phyloP scores from a whole-genome alignment of 208 protist species.

The Wallacemonas sp. region DNA sequence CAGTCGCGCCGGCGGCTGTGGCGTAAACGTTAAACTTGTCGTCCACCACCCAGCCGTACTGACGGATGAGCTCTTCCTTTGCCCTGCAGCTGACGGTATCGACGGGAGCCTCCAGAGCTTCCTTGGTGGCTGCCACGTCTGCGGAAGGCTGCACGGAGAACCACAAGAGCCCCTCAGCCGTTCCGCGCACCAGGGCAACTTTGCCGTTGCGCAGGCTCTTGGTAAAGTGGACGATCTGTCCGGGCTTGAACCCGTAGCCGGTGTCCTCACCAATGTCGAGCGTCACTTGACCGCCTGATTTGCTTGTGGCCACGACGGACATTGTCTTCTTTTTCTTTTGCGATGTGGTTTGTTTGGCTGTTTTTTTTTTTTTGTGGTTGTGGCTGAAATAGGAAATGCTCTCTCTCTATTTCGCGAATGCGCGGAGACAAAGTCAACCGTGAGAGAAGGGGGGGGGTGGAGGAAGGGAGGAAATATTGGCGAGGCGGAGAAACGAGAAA shows the following conservation, averaged over 20 bases:
- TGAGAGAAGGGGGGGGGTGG: too few species aligned
- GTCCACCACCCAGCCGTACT: slow-evolving; percentile 86
- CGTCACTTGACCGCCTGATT: slow-evolving; percentile 52
- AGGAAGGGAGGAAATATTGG: too few species aligned
- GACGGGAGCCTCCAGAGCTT: slow-evolving; percentile 64
- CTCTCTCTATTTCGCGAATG: too few species aligned
- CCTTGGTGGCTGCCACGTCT: slow-evolving; percentile 38
- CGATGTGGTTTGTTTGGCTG: background rate
- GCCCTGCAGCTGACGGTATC: slow-evolving; percentile 75
- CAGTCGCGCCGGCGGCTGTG: background rate
- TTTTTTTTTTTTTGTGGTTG: background rate
- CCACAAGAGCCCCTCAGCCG: slow-evolving; percentile 67
- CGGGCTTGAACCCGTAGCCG: slow-evolving; percentile 61
- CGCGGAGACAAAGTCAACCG: too few species aligned
- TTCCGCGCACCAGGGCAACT: slow-evolving; percentile 78
- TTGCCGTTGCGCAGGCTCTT: slow-evolving; percentile 88
- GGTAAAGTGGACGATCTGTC: slow-evolving; percentile 84
- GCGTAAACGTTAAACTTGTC: slow-evolving; percentile 35
- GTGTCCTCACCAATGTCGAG: slow-evolving; percentile 34
- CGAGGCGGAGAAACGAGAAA: too few species aligned
- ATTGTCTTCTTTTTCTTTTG: background rate
- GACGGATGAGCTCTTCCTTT: slow-evolving; percentile 85
- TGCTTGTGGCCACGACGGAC: slow-evolving; percentile 39
- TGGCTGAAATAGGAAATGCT: background rate
- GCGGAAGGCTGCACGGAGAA: slow-evolving; percentile 69